Base-by-base conservation (phyloP, 768 basidiomycete species). In the Hypholoma fasciculare region DNA sequence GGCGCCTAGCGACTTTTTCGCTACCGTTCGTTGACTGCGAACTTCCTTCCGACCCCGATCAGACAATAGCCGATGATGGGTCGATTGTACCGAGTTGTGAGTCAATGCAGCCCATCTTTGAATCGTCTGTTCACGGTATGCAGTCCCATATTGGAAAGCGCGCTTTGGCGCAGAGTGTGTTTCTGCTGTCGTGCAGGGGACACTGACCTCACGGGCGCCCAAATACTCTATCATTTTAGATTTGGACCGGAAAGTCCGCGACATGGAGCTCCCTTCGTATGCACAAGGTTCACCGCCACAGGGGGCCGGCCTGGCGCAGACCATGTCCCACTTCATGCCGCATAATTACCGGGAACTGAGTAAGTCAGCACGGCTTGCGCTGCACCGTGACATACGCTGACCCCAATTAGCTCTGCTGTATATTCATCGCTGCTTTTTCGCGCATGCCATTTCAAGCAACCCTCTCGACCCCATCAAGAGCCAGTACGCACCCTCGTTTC, bases 311-410 rank as follows among this genome's bases (percentile, higher is more conserved):
- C 73, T 90, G 11, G 74, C 79, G 8, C 74, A 85, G 66, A 83
- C 85, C 7, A 90, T 91, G 89, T 82, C 81, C 37, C 82, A 86
- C 68, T 89, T 82, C 64, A 90, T 90, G 89, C 86, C 89, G 1
- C 76, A 71, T 36, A 90, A 90, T 65, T 91, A 90, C 68, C 80
- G 86, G 1, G 82, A 88, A 63, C 74, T 87, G 37, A 84, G 89
- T 90, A 63, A 65, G 86, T 20, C 13, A 37, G 40, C 7, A 62
- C 40, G 40, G 52, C 26, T 48, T 38, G 30, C 19, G 3, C 47
- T 46, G 13, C 54, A n/a, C 54, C 57, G 37, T 54, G 40, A 58
- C 16, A 51, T 49, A 11, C 19, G 11, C 30, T 55, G 38, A 20
- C 47, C 44, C 20, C 12, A 36, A 43, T 47, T 56, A 90, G 88